Evolutionary conservation across 108 stramenopile species (phyloP).

Genomic region (Aurantiochytrium sp.): DNA sequence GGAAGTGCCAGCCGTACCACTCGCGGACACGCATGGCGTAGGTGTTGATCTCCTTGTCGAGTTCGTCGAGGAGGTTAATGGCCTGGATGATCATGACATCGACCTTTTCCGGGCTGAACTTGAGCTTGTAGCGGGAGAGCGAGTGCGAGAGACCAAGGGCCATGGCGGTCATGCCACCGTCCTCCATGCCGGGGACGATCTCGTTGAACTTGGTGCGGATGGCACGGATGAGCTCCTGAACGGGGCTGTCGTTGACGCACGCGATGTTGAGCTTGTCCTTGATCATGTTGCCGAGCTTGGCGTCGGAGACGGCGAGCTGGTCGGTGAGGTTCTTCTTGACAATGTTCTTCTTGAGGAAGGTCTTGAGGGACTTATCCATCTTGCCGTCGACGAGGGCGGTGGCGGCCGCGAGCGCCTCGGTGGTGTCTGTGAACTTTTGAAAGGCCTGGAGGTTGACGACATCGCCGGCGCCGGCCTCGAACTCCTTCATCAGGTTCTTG

Average conservation of each 20-base stretch:
- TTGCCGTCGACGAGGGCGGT: constrained; percentile 86
- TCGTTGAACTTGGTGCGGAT: constrained; percentile 80
- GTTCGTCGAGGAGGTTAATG: constrained; percentile 95
- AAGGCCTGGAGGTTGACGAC: constrained; percentile 77
- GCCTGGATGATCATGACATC: constrained; percentile 99
- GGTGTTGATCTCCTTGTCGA: constrained; percentile 99
- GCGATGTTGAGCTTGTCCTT: constrained; percentile 92
- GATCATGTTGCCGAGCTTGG: constrained; percentile 71
- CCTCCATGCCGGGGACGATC: constrained; percentile 59
- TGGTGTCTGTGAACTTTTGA: constrained; percentile 88
- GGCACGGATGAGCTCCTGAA: constrained; percentile 88
- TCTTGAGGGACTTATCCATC: constrained; percentile 81
- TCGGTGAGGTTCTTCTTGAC: constrained; percentile 57
- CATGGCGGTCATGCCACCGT: constrained; percentile 60
- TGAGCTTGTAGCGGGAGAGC: constrained; percentile 94
- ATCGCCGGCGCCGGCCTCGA: constrained; percentile 29
- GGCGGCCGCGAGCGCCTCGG: constrained; percentile 90
- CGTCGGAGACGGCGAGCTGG: constrained; percentile 84
- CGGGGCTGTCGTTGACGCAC: constrained; percentile 79
- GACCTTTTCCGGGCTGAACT: constrained; percentile 98
- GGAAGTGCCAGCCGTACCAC: constrained; percentile 99
- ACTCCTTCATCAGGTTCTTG: constrained; percentile 78
- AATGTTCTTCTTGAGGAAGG: constrained; percentile 90
- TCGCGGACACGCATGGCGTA: constrained; percentile 99
- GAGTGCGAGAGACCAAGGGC: constrained; percentile 91